Evolutionary conservation across 805 yeast genomes (phyloP).

Genomic region (Wickerhamiella kurtzmanii): DNA sequence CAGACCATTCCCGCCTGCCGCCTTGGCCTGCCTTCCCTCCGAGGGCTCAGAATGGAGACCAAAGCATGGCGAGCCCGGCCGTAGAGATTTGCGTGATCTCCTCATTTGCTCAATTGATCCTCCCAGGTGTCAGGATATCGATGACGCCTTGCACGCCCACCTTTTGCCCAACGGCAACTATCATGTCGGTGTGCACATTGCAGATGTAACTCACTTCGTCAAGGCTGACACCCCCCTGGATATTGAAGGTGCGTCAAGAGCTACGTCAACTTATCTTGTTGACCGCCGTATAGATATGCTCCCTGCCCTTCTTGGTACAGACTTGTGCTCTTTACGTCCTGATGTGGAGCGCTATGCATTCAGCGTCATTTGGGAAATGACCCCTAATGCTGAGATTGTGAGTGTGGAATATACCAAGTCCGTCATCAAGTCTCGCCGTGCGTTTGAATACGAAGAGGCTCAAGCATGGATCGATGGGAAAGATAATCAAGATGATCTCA

Average conservation of each 20-base stretch:
- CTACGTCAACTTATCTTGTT: constrained; percentile 91
- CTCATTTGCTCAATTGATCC: constrained; percentile 95
- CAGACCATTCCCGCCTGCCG: constrained; percentile 86
- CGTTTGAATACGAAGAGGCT: constrained; percentile 88
- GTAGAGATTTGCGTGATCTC: constrained; percentile 79
- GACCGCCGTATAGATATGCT: constrained; percentile 98
- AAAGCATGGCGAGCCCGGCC: constrained; percentile 53
- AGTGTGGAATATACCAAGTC: constrained; percentile 72
- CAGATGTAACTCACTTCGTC: constrained; percentile 96
- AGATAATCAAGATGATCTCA: constrained; percentile 64
- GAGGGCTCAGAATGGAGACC: constrained; percentile 86
- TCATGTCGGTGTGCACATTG: constrained; percentile 98
- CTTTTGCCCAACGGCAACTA: constrained; percentile 79
- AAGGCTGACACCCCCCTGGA: constrained; percentile 86
- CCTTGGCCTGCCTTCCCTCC: constrained; percentile 76
- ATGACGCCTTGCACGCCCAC: constrained; percentile 89
- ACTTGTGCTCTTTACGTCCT: constrained; percentile 87
- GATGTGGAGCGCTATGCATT: constrained; percentile 93
- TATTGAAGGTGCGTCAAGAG: constrained; percentile 92
- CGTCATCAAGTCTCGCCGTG: constrained; percentile 79
- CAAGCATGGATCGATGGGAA: constrained; percentile 80
- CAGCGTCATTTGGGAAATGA: constrained; percentile 91
- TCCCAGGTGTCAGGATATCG: constrained; percentile 96
- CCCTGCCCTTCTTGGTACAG: constrained; percentile 89
- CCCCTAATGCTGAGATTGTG: constrained; percentile 71